Evolutionary conservation across 2,329 filamentous ascomycete genomes (phyloP), one percentile per base, ranked within the genome.

Genomic region (Nemania abortiva): DNA sequence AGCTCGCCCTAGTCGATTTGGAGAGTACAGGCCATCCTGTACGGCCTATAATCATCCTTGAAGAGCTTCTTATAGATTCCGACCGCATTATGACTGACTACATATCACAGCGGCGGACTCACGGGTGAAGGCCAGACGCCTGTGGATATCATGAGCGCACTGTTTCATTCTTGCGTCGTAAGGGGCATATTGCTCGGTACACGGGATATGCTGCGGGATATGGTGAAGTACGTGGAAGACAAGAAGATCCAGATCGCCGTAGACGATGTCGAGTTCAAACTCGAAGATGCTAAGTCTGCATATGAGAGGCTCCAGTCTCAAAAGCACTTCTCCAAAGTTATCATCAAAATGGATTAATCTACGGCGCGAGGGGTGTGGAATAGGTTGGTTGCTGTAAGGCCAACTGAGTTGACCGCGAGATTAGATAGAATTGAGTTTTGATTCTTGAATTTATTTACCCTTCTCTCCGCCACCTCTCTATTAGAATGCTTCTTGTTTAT

Each of bases 311-410:
- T 71, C 9, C 61, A 67, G 57, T 50, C 61, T 49, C 70, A 71
- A 47, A 61, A 73, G 37, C 72, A 72, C 50, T 74, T 74, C 56
- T 63, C 68, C 11, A 74, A 74, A 42, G 63, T 73, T 29, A 52
- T 72, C 3, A 70, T 73, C 47, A 69, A 55, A 27, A 70, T 67
- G 31, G 60, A 59, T 20, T 52, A 42, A 7, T 49, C 22, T 29
- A 20, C 6, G 6, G n/a, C 24, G 18, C 11, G 2, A 29, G 6
- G 20, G 5, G 7, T 50, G 20, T 10, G 47, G 20, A 50, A 50
- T 9, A 24, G 27, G 20, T 27, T 34, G 9, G 31, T 4, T 9
- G 9, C 9, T 9, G 9, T 4, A 34, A 34, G 31, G 31, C 31
- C 9, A 9, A 4, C 9, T 34, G 31, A 9, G 9, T 5, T 34